These are phyloP conservation scores for Astrocystis sublimbata DNA, from an alignment of 495 filamentous ascomycete species.

Conservation along the genomic window DNA sequence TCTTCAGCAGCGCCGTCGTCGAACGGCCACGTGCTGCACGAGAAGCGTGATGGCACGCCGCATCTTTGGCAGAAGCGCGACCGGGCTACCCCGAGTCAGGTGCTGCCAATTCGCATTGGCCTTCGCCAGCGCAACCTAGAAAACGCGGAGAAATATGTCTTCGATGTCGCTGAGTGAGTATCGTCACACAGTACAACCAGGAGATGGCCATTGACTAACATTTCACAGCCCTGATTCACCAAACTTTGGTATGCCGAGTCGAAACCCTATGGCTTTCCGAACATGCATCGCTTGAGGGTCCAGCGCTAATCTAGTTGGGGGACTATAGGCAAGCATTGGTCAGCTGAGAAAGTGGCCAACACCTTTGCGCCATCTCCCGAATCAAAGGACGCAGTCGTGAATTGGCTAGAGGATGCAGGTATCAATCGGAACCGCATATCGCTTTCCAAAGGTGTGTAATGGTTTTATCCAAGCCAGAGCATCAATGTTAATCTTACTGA, in stretches of 20 bases:
- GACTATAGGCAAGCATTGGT: slow-evolving; percentile 22
- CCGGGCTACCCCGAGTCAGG: slow-evolving; percentile 24
- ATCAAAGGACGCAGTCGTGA: slow-evolving; percentile 16
- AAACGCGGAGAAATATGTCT: slow-evolving; percentile 51
- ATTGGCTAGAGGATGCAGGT: slow-evolving; percentile 19
- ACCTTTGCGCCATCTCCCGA: slow-evolving; percentile 18
- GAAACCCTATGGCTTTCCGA: slow-evolving; percentile 37
- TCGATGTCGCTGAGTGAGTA: slow-evolving; percentile 24
- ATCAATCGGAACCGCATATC: slow-evolving; percentile 8
- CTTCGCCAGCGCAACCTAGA: slow-evolving; percentile 57
- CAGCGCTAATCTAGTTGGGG: not conserved
- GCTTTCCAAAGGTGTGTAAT: slow-evolving; percentile 16
- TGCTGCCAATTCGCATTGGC: slow-evolving; percentile 58
- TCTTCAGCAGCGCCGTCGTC: slow-evolving; percentile 7
- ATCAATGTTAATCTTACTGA: not conserved
- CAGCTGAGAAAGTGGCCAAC: slow-evolving; percentile 18
- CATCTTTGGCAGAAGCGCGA: slow-evolving; percentile 22
- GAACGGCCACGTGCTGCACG: slow-evolving; percentile 11
- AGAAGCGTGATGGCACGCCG: slow-evolving; percentile 14
- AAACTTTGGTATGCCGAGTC: slow-evolving; percentile 55
- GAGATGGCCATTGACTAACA: too few species aligned
- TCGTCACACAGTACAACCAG: too few species aligned
- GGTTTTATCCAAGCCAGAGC: too few species aligned
- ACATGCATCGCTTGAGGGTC: not conserved
- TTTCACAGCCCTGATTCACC: slow-evolving; percentile 44